Conservation (phyloP, 768 basidiomycete genomes). For the Antrodiella citrinella region DNA sequence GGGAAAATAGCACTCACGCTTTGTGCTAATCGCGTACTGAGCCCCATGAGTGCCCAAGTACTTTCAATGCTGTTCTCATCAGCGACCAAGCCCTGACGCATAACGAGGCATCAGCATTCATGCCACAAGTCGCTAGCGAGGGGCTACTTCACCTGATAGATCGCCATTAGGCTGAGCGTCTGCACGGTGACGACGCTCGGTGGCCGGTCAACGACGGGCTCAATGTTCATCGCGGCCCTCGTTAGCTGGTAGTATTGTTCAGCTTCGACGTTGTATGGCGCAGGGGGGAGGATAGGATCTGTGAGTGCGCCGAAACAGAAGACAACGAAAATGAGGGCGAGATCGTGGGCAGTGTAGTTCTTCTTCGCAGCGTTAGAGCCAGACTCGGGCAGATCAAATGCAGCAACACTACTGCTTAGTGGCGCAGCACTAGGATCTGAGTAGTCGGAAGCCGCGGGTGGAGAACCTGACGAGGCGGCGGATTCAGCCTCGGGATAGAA, state of each 20-base stretch:
- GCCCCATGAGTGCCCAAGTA: conserved; percentile 37
- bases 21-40: conserved; percentile 51
- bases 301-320: conserved; percentile 25
- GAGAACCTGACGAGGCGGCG: conserved; percentile 6
- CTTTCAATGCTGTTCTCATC: conserved; percentile 52
- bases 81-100: conserved; percentile 46
- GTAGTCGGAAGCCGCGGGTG: conserved; percentile 3
- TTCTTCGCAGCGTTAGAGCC: conserved; percentile 27
- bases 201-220: conserved; percentile 62
- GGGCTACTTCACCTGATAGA: conserved; percentile 27
- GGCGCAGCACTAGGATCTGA: conserved; percentile 22
- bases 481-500: conserved; percentile 62
- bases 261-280: conserved; percentile 34
- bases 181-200: conserved; percentile 68
- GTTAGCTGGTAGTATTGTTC: conserved; percentile 44
- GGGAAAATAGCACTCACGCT: conserved; percentile 39
- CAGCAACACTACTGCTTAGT: conserved; percentile 42
- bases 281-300: conserved; percentile 23
- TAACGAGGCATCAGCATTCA: neutral
- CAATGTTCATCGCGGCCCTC: conserved; percentile 55
- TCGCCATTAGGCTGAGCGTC: conserved; percentile 56
- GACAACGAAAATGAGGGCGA: conserved; percentile 25
- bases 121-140: neutral
- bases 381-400: conserved; percentile 7
- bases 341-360: conserved; percentile 21